Evolutionary conservation across 1,139 yeast species (phyloP).

Genomic region (Hyphopichia pseudoburtonii): DNA sequence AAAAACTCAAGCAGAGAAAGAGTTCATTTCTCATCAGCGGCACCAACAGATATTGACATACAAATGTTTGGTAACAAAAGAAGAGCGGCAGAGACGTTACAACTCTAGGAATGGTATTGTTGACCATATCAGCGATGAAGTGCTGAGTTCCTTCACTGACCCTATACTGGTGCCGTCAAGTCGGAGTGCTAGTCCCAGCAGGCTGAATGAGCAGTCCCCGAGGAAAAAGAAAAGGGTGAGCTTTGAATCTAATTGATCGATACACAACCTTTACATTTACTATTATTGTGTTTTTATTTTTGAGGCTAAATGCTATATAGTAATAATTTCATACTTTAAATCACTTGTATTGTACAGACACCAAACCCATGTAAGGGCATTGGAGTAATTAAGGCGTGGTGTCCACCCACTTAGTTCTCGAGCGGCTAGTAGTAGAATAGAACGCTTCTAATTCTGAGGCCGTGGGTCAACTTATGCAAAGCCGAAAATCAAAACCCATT

Average conservation of each 20-base stretch:
- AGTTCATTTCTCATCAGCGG: conserved; percentile 21
- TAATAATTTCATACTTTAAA: too few species aligned
- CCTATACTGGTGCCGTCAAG: neutral
- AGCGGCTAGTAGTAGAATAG: too few species aligned
- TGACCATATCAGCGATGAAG: neutral
- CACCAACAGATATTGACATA: conserved; percentile 28
- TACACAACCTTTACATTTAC: too few species aligned
- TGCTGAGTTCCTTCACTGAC: neutral
- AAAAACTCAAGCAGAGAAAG: conserved; percentile 17
- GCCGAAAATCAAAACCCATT: too few species aligned
- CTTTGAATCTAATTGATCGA: conserved; percentile 10
- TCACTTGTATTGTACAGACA: too few species aligned
- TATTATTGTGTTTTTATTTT: too few species aligned
- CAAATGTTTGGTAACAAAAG: conserved; percentile 21
- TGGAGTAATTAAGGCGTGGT: too few species aligned
- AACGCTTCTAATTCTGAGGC: too few species aligned
- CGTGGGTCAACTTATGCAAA: too few species aligned
- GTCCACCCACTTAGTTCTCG: too few species aligned
- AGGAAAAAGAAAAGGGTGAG: conserved; percentile 21
- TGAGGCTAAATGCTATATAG: too few species aligned
- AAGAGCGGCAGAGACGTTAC: conserved; percentile 26
- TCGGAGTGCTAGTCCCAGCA: conserved; percentile 18
- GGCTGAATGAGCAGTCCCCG: conserved; percentile 14
- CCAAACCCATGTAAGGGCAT: too few species aligned
- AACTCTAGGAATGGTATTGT: conserved; percentile 2